Conservation (phyloP, 805 yeast species). For the Schizosaccharomyces japonicus region DNA sequence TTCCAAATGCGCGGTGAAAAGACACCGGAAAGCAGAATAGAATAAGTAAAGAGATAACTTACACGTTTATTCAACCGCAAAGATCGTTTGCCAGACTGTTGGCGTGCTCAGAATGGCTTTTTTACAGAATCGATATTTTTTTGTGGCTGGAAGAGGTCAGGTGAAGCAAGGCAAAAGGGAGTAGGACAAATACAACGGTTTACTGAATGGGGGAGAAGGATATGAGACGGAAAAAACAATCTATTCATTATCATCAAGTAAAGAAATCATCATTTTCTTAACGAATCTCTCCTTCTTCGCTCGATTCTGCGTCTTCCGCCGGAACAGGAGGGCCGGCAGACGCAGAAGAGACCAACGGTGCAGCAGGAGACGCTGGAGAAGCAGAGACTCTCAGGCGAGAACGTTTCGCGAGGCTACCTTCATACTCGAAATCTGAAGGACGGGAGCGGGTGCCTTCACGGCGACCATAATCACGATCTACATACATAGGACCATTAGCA, state of each 20-base stretch:
- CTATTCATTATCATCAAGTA: no score
- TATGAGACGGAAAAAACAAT: no score
- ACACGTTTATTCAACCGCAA: neutral
- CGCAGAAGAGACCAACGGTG: no score
- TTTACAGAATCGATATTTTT: neutral
- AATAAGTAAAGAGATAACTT: neutral
- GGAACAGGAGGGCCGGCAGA: neutral
- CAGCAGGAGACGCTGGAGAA: no score
- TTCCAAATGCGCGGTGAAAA: no score
- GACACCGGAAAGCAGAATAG: no score
- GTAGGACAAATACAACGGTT: no score
- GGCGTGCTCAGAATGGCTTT: neutral
- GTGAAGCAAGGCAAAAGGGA: neutral
- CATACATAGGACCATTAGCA: neutral
- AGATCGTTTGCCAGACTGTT: neutral
- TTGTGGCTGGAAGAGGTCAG: neutral
- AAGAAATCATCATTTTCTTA: neutral
- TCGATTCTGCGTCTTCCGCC: constrained; percentile 3
- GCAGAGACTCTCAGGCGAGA: no score
- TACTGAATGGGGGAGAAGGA: no score
- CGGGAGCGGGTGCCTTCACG: neutral
- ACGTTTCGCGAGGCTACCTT: no score
- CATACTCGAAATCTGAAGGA: neutral
- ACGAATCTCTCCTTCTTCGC: constrained; percentile 6
- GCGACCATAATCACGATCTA: neutral